Evolutionary conservation across 352 stramenopile species (phyloP), one percentile per base, ranked within the genome.

Genomic region (Blastocystis sp.): DNA sequence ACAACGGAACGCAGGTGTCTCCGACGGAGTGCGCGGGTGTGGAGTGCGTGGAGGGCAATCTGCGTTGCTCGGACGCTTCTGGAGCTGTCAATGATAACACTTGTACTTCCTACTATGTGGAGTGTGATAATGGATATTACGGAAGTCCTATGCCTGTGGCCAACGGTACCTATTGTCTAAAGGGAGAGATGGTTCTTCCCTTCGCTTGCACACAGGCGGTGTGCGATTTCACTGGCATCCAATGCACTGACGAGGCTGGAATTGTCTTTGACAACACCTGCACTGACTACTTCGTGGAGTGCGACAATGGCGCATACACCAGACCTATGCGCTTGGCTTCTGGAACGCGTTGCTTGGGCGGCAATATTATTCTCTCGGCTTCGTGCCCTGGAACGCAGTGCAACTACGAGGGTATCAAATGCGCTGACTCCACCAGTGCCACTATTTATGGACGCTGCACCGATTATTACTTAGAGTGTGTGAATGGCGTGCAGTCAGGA

Each of bases 181-280:
- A 59, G 1, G 77, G 77, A 26, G 47, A 61, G n/a, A 34, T 88
- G 66, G 77, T 88, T 29, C 77, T 88, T 13, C 77, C 77, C 1
- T 88, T 66, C 62, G 39, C 26, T 45, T 88, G 77, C 66, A 68
- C 55, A 8, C 23, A 26, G 26, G 59, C n/a, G 3, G 26, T 61
- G 3, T 88, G 77, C 47, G 77, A 88, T 34, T 88, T 88, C 37
- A 79, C 66, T n/a, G 77, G 77, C n/a, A 75, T 88, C 41, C 26
- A 79, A 54, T 88, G 77, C 55, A 88, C 77, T 6, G 66, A 88
- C 55, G 62, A 39, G 13, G 41, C 62, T 23, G 77, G 77, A 26
- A 79, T 37, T 20, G 29, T 76, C n/a, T 62, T 79, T n/a, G 66
- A 76, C 37, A 79, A 43, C 15, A 88, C 45, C 4, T 88, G 77